Percentiles rank a stretch among this genome's conserved stretches.
Conservation (phyloP, 192 early-diverging fungal genomes). For the Podila verticillata region DNA sequence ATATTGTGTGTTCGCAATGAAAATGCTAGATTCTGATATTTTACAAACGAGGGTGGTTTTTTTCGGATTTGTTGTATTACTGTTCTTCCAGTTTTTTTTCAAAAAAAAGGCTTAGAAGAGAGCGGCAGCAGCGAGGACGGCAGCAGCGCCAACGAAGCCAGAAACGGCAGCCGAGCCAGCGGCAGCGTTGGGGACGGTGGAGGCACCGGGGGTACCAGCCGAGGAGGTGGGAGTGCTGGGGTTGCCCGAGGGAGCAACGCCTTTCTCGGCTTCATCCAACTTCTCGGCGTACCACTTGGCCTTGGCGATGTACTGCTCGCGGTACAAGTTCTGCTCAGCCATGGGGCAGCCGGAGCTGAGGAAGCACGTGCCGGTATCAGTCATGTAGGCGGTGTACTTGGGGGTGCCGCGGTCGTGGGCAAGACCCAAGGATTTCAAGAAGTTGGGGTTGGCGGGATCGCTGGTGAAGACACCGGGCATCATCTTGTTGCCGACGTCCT, state of each 20-base stretch:
- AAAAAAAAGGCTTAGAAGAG: slow-evolving; percentile 9
- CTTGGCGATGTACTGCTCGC: slow-evolving; percentile 15
- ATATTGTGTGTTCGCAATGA: no score
- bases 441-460: slow-evolving; percentile 20
- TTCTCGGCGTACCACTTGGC: no score
- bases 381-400: slow-evolving; percentile 23
- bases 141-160: slow-evolving; percentile 7
- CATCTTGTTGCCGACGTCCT: slow-evolving; percentile 21
- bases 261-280: no score
- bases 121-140: slow-evolving; percentile 11
- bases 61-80: background rate
- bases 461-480: slow-evolving; percentile 14
- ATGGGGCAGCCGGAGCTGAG: background rate
- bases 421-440: slow-evolving; percentile 12
- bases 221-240: background rate
- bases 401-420: slow-evolving; percentile 23
- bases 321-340: slow-evolving; percentile 22
- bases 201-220: background rate
- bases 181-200: slow-evolving; percentile 1
- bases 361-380: slow-evolving; percentile 20
- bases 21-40: background rate
- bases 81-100: background rate
- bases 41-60: background rate
- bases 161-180: background rate
- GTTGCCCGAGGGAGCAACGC: background rate